Percentiles rank a stretch among this genome's conserved stretches.
phyloP scores from a whole-genome alignment of 306 rosid genomes.

The Casuarina glauca region DNA sequence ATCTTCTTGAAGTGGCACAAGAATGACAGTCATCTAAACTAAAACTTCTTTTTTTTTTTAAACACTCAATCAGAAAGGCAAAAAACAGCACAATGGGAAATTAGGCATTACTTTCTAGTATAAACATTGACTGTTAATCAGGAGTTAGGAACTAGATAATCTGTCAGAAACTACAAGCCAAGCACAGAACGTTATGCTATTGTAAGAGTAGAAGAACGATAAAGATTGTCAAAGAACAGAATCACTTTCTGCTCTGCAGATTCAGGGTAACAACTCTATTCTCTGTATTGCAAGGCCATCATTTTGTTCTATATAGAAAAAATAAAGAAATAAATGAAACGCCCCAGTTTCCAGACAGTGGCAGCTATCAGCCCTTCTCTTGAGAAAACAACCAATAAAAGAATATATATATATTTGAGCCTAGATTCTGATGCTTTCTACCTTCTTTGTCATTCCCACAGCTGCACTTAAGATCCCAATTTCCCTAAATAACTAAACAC shows the following conservation, averaged over 20 bases:
- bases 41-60: not conserved
- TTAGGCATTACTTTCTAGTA: not conserved
- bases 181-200: not conserved
- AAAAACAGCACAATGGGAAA: not conserved
- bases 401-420: not conserved
- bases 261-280: not conserved
- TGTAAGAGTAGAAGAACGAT: not conserved
- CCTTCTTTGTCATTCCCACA: not conserved
- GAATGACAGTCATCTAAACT: not conserved
- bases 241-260: not conserved
- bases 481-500: not conserved
- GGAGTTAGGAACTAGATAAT: not conserved
- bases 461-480: not conserved
- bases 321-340: not conserved
- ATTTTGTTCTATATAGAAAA: not conserved
- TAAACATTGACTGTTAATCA: not conserved
- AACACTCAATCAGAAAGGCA: not conserved
- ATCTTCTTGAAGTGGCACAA: constrained; percentile 1
- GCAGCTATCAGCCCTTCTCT: not conserved
- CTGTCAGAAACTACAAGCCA: constrained; percentile 5
- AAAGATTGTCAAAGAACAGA: not conserved
- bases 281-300: not conserved
- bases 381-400: not conserved
- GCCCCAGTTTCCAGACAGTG: not conserved
- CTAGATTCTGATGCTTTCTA: not conserved